Evolutionary conservation across 139 green algal genomes (phyloP), one percentile per base, ranked within the genome.

Genomic region (Chlamydomonas applanata): DNA sequence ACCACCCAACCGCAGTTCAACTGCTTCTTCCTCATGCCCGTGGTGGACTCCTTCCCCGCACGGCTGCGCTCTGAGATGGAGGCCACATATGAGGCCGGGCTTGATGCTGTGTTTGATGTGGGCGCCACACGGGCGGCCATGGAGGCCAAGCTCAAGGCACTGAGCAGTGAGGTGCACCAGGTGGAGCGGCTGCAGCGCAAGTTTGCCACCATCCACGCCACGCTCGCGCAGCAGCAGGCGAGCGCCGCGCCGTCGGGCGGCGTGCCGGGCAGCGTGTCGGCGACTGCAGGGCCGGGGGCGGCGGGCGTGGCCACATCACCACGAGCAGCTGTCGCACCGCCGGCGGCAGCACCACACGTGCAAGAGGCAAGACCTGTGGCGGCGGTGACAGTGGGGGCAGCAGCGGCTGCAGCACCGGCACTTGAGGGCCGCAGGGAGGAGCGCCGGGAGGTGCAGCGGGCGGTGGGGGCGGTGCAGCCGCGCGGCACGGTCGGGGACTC

Each of bases 21-120:
- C 87, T 98, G 93, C 83, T 98, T 98, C 88, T 98, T 98, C 90
- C 87, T 98, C 34, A 98, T 98, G 94, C 94, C 94, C 4, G 62
- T 98, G 24, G 83, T 98, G 24, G 92, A 98, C 85, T 71, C 81
- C 24, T 98, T 98, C 85, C 91, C 92, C 14, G 76, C 78, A 14
- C 79, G 80, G 30, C 83, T 98, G 82, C 83, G 94, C 5, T 85
- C 93, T 65, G 91, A 97, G 75, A 81, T 98, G 49, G 94, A 98
- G 87, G 53, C 57, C 1, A 90, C 90, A 7, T 98, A 91, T 65
- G 89, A 94, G 59, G 83, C 72, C 69, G 74, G 70, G 79, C 73
- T 97, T 60, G 93, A 97, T 59, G 82, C 78, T 20, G 90, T 98
- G 32, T 98, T 98, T 84, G 92, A 98, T 74, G 89, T 97, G 13